Percentiles rank a stretch among this genome's conserved stretches.
Evolutionary conservation across 805 yeast species (phyloP).

Genomic region (Kurtzmaniella fragi): DNA sequence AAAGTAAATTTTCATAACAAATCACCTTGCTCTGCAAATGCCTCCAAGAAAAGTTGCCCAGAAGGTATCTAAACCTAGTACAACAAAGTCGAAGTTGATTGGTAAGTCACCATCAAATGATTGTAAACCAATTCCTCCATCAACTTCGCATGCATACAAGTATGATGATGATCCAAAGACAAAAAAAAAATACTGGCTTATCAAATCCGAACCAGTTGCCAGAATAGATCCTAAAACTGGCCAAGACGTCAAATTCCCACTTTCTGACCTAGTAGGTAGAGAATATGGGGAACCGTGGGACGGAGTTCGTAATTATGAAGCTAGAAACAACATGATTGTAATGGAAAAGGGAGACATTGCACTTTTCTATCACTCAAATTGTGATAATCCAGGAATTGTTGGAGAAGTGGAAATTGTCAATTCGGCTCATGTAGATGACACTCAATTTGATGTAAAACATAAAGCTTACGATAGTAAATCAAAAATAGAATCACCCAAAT

Average conservation of each 20-base stretch:
- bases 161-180: constrained; percentile 3
- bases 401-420: constrained; percentile 34
- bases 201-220: constrained; percentile 51
- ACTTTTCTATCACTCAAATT: constrained; percentile 53
- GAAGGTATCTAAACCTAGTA: neutral
- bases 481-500: constrained; percentile 36
- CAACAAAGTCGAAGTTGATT: neutral
- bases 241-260: constrained; percentile 44
- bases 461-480: constrained; percentile 48
- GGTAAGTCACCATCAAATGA: neutral
- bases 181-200: constrained; percentile 41
- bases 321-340: constrained; percentile 43
- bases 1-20: too few relatives aligned
- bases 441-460: constrained; percentile 37
- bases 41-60: too few relatives aligned
- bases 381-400: constrained; percentile 50
- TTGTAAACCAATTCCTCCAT: constrained; percentile 2
- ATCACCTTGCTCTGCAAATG: too few relatives aligned
- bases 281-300: constrained; percentile 48
- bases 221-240: constrained; percentile 45
- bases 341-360: constrained; percentile 46
- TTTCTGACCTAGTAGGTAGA: constrained; percentile 32
- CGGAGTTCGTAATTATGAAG: constrained; percentile 57
- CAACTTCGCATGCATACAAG: constrained; percentile 5
- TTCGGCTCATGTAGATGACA: constrained; percentile 33